phyloP scores from a whole-genome alignment of 345 rosid genomes.

The Mallotus nudiflorus region DNA sequence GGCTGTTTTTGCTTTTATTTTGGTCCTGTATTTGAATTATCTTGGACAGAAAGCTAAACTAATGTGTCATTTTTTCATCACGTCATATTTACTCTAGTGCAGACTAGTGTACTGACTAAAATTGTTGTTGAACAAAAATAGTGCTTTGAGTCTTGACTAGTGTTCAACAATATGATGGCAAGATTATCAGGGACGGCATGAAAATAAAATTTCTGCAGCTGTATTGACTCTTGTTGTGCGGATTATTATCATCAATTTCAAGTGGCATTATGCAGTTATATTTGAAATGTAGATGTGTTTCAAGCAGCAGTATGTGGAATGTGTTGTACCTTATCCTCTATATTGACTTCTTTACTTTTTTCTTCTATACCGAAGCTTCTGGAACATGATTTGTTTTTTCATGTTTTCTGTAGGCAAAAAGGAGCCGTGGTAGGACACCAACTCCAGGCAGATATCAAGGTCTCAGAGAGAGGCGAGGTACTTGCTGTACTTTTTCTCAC shows the following conservation, averaged over 20 bases:
- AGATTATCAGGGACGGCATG: background rate
- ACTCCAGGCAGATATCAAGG: slow-evolving; percentile 69
- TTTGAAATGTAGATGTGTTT: slow-evolving; percentile 3
- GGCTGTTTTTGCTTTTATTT: slow-evolving; percentile 31
- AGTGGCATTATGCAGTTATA: background rate
- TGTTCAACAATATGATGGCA: slow-evolving; percentile 1
- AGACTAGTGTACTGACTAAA: slow-evolving; percentile 6
- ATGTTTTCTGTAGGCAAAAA: slow-evolving; percentile 50
- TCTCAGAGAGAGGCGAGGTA: slow-evolving; percentile 52
- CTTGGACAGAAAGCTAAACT: slow-evolving; percentile 4
- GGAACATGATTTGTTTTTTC: background rate
- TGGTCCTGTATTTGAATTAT: slow-evolving; percentile 16
- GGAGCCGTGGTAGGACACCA: slow-evolving; percentile 64
- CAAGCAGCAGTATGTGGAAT: background rate
- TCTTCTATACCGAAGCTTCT: background rate
- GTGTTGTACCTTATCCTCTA: background rate
- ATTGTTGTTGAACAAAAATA: background rate
- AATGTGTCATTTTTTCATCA: slow-evolving; percentile 12
- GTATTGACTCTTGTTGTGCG: background rate
- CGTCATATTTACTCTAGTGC: slow-evolving; percentile 17
- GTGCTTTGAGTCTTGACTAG: background rate
- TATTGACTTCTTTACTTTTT: background rate
- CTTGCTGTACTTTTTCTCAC: background rate
- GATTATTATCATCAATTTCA: slow-evolving; percentile 14
- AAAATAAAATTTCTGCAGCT: slow-evolving; percentile 4